phyloP scores from a whole-genome alignment of 345 rosid species.

The Salix exigua region DNA sequence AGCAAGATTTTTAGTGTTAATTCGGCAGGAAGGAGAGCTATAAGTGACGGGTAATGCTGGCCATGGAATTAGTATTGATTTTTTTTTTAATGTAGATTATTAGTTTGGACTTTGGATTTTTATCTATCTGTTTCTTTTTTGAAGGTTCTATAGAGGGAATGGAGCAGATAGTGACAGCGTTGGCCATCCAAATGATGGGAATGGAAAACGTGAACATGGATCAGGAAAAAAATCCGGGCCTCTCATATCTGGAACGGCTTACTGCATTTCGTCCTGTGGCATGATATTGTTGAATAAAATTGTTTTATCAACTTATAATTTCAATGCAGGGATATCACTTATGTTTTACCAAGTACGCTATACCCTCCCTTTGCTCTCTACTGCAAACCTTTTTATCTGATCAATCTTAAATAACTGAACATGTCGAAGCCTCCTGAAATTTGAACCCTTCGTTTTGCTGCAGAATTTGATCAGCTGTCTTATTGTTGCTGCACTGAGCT shows the following conservation, averaged over 20 bases:
- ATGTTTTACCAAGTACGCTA: conserved; percentile 83
- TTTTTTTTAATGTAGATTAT: not conserved
- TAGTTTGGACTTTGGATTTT: not conserved
- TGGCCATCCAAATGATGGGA: conserved; percentile 25
- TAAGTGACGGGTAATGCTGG: conserved; percentile 50
- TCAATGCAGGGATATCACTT: conserved; percentile 72
- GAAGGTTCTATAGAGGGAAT: conserved; percentile 61
- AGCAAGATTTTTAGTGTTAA: conserved; percentile 34
- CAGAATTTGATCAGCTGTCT: conserved; percentile 82
- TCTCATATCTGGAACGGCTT: conserved; percentile 77
- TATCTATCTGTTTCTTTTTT: not conserved
- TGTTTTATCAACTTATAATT: conserved; percentile 70
- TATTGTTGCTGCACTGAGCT: conserved; percentile 50
- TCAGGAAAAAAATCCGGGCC: conserved; percentile 56
- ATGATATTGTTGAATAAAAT: conserved; percentile 86
- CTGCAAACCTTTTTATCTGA: not conserved
- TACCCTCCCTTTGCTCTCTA: no score
- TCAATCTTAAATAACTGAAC: no score
- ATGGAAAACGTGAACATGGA: conserved; percentile 45
- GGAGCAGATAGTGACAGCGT: conserved; percentile 18
- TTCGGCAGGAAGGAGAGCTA: conserved; percentile 38
- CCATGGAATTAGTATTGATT: no score
- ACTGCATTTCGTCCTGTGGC: conserved; percentile 86
- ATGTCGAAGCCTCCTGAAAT: not conserved
- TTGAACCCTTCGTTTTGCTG: conserved; percentile 12